A percentile compares a stretch with the other conserved stretches of the same genome.
phyloP scores from a whole-genome alignment of 306 rosid species.

The Prunus mongolica region DNA sequence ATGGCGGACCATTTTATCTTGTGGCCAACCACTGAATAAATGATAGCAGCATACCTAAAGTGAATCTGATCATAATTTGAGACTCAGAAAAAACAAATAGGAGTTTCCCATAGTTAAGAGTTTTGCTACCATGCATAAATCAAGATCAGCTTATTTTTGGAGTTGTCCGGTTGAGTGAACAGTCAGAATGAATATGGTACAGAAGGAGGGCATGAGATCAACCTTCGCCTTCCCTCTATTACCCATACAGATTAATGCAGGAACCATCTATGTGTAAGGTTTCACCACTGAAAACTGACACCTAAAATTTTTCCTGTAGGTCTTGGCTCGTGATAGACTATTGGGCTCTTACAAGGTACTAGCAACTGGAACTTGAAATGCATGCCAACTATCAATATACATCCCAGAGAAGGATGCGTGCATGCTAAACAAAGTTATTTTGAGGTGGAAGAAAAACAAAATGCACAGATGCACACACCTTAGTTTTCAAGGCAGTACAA shows the following conservation, averaged over 20 bases:
- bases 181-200: neutral
- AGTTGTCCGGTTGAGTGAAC: neutral
- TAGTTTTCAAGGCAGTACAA: neutral
- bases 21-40: neutral
- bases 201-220: neutral
- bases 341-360: slow-evolving; percentile 95
- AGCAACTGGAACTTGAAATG: neutral
- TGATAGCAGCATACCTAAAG: neutral
- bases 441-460: neutral
- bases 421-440: neutral
- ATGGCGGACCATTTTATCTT: neutral
- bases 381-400: neutral
- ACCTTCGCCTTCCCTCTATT: neutral
- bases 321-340: slow-evolving; percentile 92
- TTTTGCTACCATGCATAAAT: neutral
- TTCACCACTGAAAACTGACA: slow-evolving; percentile 25
- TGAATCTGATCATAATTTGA: neutral
- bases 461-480: neutral
- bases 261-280: slow-evolving; percentile 2
- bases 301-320: slow-evolving; percentile 39
- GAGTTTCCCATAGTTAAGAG: neutral
- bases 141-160: neutral
- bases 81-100: neutral
- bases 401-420: neutral
- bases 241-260: neutral